These are phyloP conservation scores for Penicillium macrosclerotiorum DNA, from an alignment of 495 filamentous ascomycete genomes.

Conservation along the genomic window DNA sequence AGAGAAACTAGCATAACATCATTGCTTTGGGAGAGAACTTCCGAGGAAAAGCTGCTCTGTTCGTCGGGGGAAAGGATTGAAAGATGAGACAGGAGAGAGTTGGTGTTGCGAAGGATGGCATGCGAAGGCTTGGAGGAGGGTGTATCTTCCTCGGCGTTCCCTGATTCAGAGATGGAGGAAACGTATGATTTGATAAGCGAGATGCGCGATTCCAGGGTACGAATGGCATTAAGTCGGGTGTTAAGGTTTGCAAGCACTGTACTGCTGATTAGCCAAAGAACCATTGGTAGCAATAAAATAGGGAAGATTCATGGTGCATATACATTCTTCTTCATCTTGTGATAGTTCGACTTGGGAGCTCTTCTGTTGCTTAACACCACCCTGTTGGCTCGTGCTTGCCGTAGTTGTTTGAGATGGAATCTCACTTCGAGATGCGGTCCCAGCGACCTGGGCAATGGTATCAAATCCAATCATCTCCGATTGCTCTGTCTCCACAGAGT, in stretches of 20 bases:
- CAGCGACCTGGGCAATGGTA: slow-evolving; percentile 78
- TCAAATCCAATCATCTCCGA: slow-evolving; percentile 97
- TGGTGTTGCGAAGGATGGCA: slow-evolving; percentile 56
- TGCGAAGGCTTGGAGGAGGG: slow-evolving; percentile 33
- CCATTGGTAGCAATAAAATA: background rate
- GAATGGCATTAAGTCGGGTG: slow-evolving; percentile 86
- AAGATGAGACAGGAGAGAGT: slow-evolving; percentile 52
- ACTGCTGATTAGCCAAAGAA: slow-evolving; percentile 9
- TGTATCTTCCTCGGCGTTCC: slow-evolving; percentile 29
- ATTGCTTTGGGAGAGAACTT: slow-evolving; percentile 66
- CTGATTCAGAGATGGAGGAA: slow-evolving; percentile 55
- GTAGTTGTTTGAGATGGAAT: slow-evolving; percentile 6
- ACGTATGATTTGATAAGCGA: slow-evolving; percentile 80
- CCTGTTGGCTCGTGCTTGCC: background rate
- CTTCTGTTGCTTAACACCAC: slow-evolving; percentile 7
- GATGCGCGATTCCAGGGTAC: slow-evolving; percentile 85
- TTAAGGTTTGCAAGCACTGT: slow-evolving; percentile 68
- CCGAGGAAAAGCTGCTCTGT: slow-evolving; percentile 59
- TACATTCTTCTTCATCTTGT: slow-evolving; percentile 72
- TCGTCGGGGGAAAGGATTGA: slow-evolving; percentile 50
- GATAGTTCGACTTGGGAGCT: slow-evolving; percentile 5
- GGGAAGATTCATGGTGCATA: too few relatives aligned
- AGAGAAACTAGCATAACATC: slow-evolving; percentile 75
- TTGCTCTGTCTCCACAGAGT: slow-evolving; percentile 87
- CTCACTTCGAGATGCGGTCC: slow-evolving; percentile 59